Evolutionary conservation across 129 eudicot species (phyloP), one percentile per base, ranked within the genome.

Genomic region (Scalesia atractyloides): DNA sequence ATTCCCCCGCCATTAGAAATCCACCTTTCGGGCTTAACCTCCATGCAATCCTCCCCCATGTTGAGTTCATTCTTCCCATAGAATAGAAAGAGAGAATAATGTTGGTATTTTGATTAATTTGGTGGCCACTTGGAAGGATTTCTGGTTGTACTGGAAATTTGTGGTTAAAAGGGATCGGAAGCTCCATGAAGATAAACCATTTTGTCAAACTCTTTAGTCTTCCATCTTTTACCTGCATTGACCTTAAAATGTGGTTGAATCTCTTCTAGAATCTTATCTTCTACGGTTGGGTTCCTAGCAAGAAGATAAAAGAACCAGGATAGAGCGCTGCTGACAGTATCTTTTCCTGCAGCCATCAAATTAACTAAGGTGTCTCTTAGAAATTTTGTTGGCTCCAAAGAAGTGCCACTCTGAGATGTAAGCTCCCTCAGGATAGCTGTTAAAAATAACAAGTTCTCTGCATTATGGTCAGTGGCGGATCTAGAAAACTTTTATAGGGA

Each of bases 171-270:
- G 89, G 73, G 14, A 89, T 72, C 0, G 91, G 77, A 50, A 63
- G 92, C 88, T 10, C 83, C 92, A 30, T 89, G 90, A 1, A 89
- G 96, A 58, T 82, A 84, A 39, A 89, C 78, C 19, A 86, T 47
- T 61, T 84, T 48, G 0, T 26, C 36, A 3, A 72, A 53, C 12
- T 59, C 75, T 33, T 72, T 75, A 0, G 18, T 48, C 3, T 36
- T 50, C 70, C 70, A 73, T 69, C 64, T 67, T 49, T 73, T 16
- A 2, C 50, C 24, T 4, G 9, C 9, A 56, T 44, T 26, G 1
- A 18, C 52, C 8, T 16, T 15, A 39, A 83, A 12, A 39, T 34
- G 36, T 2, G 53, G 37, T 4, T 58, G 46, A 0, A 72, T 58
- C 68, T 41, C 56, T 10, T 72, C 46, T 13, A 46, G 71, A 41